A percentile compares a stretch with the other conserved stretches of the same genome.
These are phyloP conservation scores for Fistulinella cinereoalba DNA, from an alignment of 1,284 basidiomycete genomes.

Conservation along the genomic window DNA sequence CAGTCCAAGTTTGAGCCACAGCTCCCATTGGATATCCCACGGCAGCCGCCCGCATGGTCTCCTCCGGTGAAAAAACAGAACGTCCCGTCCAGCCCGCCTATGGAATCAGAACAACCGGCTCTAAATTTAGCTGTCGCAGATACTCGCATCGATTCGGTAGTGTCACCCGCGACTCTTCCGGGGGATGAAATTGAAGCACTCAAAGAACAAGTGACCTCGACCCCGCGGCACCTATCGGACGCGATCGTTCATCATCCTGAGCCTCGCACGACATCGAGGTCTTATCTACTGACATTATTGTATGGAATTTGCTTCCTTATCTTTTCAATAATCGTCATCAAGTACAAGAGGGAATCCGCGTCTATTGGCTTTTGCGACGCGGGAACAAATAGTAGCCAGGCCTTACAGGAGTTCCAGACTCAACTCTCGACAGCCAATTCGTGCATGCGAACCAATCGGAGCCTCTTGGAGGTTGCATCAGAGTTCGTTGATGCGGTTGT, in stretches of 20 bases:
- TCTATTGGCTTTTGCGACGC: conserved; percentile 83
- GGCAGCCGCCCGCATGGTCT: conserved; percentile 18
- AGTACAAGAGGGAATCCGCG: conserved; percentile 66
- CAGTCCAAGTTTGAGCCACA: conserved; percentile 58
- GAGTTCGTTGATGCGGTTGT: conserved; percentile 28
- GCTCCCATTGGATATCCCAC: conserved; percentile 41
- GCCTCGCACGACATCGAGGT: conserved; percentile 16
- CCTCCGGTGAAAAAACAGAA: conserved; percentile 12
- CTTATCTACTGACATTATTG: conserved; percentile 38
- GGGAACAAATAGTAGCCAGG: conserved; percentile 58
- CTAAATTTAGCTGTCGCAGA: conserved; percentile 14
- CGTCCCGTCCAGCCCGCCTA: conserved; percentile 12
- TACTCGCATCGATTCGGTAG: conserved; percentile 20
- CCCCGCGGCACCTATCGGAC: conserved; percentile 40
- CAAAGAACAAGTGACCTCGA: conserved; percentile 24
- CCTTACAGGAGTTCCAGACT: conserved; percentile 49
- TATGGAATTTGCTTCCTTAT: conserved; percentile 39
- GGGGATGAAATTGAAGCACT: conserved; percentile 14
- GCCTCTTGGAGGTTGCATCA: conserved; percentile 35
- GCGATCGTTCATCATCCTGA: conserved; percentile 22
- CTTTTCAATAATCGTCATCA: conserved; percentile 42
- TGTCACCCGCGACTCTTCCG: conserved; percentile 15
- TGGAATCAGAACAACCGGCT: conserved; percentile 7
- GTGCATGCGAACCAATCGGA: conserved; percentile 60
- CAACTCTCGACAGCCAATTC: conserved; percentile 48